These are phyloP conservation scores for Metarhizium rileyi DNA, from an alignment of 2,329 filamentous ascomycete species.

Conservation along the genomic window DNA sequence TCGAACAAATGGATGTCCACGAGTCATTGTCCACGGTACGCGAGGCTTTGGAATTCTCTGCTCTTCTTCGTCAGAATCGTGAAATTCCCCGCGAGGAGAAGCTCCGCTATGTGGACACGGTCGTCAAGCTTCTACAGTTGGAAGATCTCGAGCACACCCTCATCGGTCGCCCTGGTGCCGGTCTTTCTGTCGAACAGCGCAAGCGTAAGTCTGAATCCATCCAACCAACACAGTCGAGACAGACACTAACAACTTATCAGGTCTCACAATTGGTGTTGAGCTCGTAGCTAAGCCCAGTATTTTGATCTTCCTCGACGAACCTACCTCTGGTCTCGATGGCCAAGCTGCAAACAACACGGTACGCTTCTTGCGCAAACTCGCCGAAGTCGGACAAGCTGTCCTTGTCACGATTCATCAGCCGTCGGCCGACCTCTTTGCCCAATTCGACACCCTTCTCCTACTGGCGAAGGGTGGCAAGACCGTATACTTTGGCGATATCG, in stretches of 20 bases:
- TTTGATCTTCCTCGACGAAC: constrained; percentile 52
- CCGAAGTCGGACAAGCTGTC: constrained; percentile 56
- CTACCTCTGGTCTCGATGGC: constrained; percentile 57
- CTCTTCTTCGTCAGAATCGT: constrained; percentile 61
- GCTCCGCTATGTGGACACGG: constrained; percentile 65
- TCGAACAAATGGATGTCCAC: constrained; percentile 74
- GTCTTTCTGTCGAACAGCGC: constrained; percentile 42
- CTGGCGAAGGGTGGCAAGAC: constrained; percentile 54
- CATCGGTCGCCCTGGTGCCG: constrained; percentile 39
- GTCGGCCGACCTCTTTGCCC: constrained; percentile 53
- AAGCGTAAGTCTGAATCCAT: constrained; percentile 27
- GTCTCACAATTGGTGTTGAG: constrained; percentile 49
- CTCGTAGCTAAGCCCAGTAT: constrained; percentile 51
- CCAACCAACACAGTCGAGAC: neutral
- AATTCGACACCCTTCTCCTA: constrained; percentile 57
- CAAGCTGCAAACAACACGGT: constrained; percentile 58
- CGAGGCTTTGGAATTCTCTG: constrained; percentile 67
- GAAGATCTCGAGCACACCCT: constrained; percentile 38
- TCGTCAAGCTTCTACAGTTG: constrained; percentile 55
- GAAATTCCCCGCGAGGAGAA: constrained; percentile 57
- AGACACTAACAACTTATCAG: neutral
- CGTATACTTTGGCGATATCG: constrained; percentile 59
- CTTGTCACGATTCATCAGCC: constrained; percentile 64
- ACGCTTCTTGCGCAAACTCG: constrained; percentile 56
- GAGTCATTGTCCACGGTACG: constrained; percentile 63